Evolutionary conservation across 2,329 filamentous ascomycete species (phyloP), one percentile per base, ranked within the genome.

Genomic region (Davidsoniella eucalypti): DNA sequence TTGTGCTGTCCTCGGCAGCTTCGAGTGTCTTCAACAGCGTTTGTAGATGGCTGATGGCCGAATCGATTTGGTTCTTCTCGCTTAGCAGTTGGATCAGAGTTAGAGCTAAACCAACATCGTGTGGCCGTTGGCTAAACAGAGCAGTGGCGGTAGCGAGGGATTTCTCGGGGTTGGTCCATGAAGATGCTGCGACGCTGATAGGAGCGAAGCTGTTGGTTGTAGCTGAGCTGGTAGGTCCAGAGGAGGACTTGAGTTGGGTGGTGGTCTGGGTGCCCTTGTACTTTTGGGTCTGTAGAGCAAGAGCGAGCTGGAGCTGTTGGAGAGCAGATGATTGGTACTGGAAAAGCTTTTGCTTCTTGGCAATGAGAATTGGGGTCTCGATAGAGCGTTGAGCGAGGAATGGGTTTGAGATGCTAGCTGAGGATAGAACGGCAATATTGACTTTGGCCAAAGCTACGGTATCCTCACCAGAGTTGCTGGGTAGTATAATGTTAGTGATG

Each of bases 1-100:
- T 69, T 2, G 71, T 60, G 10, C 26, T 29, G 0, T 69, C 67
- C 5, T 63, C 70, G 2, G 76, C 77, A 44, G 76, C 65, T 58
- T 90, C 84, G 1, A 94, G 71, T 8, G 75, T 75, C 54, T 73
- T 73, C 50, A 94, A 74, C 60, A 92, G 88, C 1, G 74, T 68
- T 60, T 94, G 83, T 2, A 95, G 69, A 5, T 86, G 69, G n/a
- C 72, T 69, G 36, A 87, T 75, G 4, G 90, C 90, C 3, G 82
- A 79, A 26, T 75, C 80, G 25, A 77, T 72, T 60, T 90, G 87
- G 44, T 80, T 76, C 39, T 72, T 76, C 47, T 79, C 70, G 14
- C 92, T 69, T 60, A 93, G 87, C 42, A 94, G 73, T 62, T 95
- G 87, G 8, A 90, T 73, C 51, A 87, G 75, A 8, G 85, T 87